Percentiles rank a stretch among this genome's conserved stretches.
These are phyloP conservation scores for Pholiota conissans DNA, from an alignment of 768 basidiomycete species.

Conservation along the genomic window DNA sequence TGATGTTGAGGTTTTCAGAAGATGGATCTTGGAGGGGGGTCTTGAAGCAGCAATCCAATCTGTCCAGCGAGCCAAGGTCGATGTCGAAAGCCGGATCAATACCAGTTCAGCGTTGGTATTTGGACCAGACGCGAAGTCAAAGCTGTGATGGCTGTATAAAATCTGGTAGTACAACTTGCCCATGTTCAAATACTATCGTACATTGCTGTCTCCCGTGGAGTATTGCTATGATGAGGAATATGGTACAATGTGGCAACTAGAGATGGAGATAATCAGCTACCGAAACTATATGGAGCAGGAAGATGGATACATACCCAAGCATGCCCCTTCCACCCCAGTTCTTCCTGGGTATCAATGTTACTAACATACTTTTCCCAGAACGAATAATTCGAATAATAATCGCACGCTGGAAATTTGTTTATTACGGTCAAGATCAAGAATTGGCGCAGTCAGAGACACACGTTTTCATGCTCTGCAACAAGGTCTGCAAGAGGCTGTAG, in stretches of 20 bases:
- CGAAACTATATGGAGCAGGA: background rate
- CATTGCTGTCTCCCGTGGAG: background rate
- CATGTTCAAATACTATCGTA: background rate
- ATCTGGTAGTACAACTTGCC: background rate
- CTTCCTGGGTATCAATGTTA: conserved; percentile 66
- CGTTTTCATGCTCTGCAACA: conserved; percentile 80
- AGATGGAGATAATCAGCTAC: background rate
- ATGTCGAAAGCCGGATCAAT: conserved; percentile 21
- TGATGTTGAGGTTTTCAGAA: conserved; percentile 52
- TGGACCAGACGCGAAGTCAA: conserved; percentile 17
- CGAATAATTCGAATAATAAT: conserved; percentile 62
- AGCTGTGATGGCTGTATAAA: conserved; percentile 10
- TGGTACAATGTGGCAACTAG: conserved; percentile 65
- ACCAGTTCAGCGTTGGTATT: conserved; percentile 36
- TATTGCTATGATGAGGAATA: conserved; percentile 29
- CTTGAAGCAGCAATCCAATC: conserved; percentile 37
- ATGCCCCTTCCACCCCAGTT: conserved; percentile 90
- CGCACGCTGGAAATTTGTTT: conserved; percentile 43
- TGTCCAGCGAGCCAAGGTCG: conserved; percentile 29
- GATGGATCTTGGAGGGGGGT: conserved; percentile 51
- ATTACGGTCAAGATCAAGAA: background rate
- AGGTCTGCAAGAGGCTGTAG: conserved; percentile 71
- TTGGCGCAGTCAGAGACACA: conserved; percentile 33
- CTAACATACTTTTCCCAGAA: conserved; percentile 38
- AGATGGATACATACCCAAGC: conserved; percentile 70